These are phyloP conservation scores for Grigorovia humatica DNA, from an alignment of 805 yeast species.

Conservation along the genomic window DNA sequence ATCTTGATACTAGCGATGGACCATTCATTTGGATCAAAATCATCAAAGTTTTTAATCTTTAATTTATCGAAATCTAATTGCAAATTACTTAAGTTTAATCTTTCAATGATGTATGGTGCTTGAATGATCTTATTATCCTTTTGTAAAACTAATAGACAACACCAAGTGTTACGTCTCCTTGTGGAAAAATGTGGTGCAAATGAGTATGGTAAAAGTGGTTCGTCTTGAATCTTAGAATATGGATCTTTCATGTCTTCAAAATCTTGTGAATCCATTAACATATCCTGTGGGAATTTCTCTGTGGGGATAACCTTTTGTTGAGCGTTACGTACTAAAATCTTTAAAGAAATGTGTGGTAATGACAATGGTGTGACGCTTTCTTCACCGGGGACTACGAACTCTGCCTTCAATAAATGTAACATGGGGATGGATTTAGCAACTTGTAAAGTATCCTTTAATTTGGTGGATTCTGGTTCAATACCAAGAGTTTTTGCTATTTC, in stretches of 20 bases:
- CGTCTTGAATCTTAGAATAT: slow-evolving; percentile 47
- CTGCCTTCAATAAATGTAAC: slow-evolving; percentile 56
- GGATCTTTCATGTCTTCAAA: slow-evolving; percentile 68
- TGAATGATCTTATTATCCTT: slow-evolving; percentile 76
- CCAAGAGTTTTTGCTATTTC: slow-evolving; percentile 50
- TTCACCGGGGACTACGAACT: slow-evolving; percentile 85
- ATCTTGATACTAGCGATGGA: slow-evolving; percentile 65
- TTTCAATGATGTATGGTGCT: slow-evolving; percentile 34
- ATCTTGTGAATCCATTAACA: slow-evolving; percentile 44
- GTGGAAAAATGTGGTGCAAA: slow-evolving; percentile 72
- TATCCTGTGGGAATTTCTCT: slow-evolving; percentile 25
- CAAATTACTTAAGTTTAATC: slow-evolving; percentile 22
- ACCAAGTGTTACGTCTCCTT: slow-evolving; percentile 43
- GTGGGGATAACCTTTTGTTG: slow-evolving; percentile 46
- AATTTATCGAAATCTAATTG: slow-evolving; percentile 24
- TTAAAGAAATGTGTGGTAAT: slow-evolving; percentile 61
- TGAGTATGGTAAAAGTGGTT: slow-evolving; percentile 59
- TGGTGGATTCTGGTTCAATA: slow-evolving; percentile 31
- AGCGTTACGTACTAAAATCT: slow-evolving; percentile 67
- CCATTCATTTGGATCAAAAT: slow-evolving; percentile 30
- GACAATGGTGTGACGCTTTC: slow-evolving; percentile 57
- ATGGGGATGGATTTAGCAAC: slow-evolving; percentile 60
- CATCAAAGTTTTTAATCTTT: slow-evolving; percentile 18
- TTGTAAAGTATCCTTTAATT: slow-evolving; percentile 39
- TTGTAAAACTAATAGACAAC: slow-evolving; percentile 58